Evolutionary conservation across 2,329 filamentous ascomycete species (phyloP).

Genomic region (Alternaria brassicicola): DNA sequence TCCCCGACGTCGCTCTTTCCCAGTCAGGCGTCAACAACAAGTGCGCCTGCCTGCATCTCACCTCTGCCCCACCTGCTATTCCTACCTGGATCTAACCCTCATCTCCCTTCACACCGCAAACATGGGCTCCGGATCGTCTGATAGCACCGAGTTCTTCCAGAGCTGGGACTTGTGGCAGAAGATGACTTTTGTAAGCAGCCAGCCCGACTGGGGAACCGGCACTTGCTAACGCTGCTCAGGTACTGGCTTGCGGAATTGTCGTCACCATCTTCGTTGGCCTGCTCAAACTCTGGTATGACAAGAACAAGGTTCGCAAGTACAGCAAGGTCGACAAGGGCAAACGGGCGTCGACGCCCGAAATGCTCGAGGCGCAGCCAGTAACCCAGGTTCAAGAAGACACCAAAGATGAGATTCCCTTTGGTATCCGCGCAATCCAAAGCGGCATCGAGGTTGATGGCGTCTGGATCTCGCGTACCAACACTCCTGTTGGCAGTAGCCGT

Average conservation of each 20-base stretch:
- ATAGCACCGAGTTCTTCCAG: conserved; percentile 51
- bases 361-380: conserved; percentile 69
- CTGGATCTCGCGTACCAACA: conserved; percentile 57
- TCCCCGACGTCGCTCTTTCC: conserved; percentile 25
- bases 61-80: conserved; percentile 25
- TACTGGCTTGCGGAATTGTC: conserved; percentile 73
- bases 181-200: conserved; percentile 78
- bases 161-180: conserved; percentile 84
- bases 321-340: conserved; percentile 48
- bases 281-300: conserved; percentile 63
- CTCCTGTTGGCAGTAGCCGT: conserved; percentile 47
- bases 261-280: conserved; percentile 72
- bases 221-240: conserved; percentile 57
- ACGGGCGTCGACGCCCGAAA: conserved; percentile 57
- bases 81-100: conserved; percentile 23
- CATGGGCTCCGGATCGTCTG: conserved; percentile 32
- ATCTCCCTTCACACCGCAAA: conserved; percentile 19
- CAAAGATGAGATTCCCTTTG: conserved; percentile 77
- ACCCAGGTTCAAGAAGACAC: conserved; percentile 58
- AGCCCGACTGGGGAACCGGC: neutral
- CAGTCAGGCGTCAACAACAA: conserved; percentile 14
- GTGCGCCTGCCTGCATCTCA: conserved; percentile 22
- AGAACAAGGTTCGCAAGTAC: conserved; percentile 52
- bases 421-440: conserved; percentile 81
- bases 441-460: conserved; percentile 87